Conservation (phyloP, 345 rosid genomes). For the Eutrema heterophyllum region DNA sequence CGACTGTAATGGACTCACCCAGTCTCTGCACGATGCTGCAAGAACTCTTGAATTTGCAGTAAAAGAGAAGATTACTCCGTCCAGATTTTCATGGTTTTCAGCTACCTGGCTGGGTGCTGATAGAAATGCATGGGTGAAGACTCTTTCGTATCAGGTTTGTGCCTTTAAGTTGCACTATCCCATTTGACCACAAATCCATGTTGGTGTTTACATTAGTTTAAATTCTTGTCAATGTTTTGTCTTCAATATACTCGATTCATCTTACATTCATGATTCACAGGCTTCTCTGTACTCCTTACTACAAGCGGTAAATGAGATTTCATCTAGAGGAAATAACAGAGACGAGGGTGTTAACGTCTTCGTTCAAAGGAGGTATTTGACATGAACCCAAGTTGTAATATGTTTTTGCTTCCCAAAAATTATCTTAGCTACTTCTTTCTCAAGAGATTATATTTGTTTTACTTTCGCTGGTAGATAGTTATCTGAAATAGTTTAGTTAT, state of each 20-base stretch:
- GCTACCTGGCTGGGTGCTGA: constrained; percentile 78
- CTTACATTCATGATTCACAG: constrained; percentile 45
- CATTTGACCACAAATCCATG: background rate
- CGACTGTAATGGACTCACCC: constrained; percentile 63
- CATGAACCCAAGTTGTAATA: constrained; percentile 6
- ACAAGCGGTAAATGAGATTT: constrained; percentile 87
- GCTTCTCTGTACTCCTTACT: constrained; percentile 76
- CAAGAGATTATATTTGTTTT: background rate
- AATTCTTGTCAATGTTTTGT: background rate
- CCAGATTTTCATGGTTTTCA: constrained; percentile 73
- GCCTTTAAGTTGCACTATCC: background rate
- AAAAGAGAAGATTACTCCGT: constrained; percentile 46
- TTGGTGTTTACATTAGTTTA: background rate
- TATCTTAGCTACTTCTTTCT: background rate
- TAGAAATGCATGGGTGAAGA: constrained; percentile 71
- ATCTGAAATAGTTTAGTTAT: constrained; percentile 2
- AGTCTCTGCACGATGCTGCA: constrained; percentile 80
- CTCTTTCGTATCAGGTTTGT: constrained; percentile 84
- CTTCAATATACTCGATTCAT: constrained; percentile 15
- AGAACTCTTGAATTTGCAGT: constrained; percentile 77
- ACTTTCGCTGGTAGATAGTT: background rate
- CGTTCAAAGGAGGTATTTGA: constrained; percentile 67
- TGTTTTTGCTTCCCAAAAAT: background rate
- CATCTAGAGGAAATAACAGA: constrained; percentile 69
- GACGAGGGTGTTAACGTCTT: constrained; percentile 72